Percentiles rank a stretch among this genome's conserved stretches.
Conservation (phyloP, 495 filamentous ascomycete species). For the Delitschia confertaspora region DNA sequence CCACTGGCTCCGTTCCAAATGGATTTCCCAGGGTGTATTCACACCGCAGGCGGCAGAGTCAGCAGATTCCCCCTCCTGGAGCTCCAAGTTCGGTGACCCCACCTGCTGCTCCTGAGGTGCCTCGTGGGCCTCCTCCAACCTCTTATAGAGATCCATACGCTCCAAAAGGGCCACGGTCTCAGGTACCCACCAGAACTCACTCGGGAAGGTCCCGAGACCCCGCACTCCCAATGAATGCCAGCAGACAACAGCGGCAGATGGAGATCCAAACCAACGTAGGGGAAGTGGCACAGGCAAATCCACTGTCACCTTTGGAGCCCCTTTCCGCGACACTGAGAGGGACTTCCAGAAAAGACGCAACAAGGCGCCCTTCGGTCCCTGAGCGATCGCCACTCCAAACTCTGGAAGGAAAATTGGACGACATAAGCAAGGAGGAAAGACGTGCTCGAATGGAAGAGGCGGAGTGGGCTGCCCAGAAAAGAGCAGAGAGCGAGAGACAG, state of each 20-base stretch:
- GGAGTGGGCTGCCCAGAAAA: conserved; percentile 53
- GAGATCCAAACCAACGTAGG: conserved; percentile 8
- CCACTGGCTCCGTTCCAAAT: conserved; percentile 20
- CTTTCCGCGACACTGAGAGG: conserved; percentile 9
- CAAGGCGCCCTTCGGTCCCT: conserved; percentile 48
- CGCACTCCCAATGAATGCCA: conserved; percentile 16
- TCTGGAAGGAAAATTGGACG: conserved; percentile 76
- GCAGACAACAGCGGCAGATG: conserved; percentile 24
- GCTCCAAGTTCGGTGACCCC: conserved; percentile 25
- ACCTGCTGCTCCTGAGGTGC: conserved; percentile 51
- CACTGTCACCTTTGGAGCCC: conserved; percentile 4
- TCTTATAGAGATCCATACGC: conserved; percentile 47
- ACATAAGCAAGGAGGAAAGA: conserved; percentile 89
- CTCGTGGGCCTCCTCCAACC: conserved; percentile 46
- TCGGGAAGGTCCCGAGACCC: conserved; percentile 22
- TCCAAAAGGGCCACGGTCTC: conserved; percentile 16
- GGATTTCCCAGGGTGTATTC: conserved; percentile 35
- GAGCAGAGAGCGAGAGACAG: conserved; percentile 31
- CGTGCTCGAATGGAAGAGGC: conserved; percentile 71
- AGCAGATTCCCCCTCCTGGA: conserved; percentile 13
- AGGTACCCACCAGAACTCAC: conserved; percentile 9
- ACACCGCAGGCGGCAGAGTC: conserved; percentile 30
- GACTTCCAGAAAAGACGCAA: background rate
- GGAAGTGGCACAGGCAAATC: conserved; percentile 10
- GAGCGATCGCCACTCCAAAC: conserved; percentile 85